These are phyloP conservation scores for Botrytis porri DNA, from an alignment of 2,329 filamentous ascomycete species.

Conservation along the genomic window DNA sequence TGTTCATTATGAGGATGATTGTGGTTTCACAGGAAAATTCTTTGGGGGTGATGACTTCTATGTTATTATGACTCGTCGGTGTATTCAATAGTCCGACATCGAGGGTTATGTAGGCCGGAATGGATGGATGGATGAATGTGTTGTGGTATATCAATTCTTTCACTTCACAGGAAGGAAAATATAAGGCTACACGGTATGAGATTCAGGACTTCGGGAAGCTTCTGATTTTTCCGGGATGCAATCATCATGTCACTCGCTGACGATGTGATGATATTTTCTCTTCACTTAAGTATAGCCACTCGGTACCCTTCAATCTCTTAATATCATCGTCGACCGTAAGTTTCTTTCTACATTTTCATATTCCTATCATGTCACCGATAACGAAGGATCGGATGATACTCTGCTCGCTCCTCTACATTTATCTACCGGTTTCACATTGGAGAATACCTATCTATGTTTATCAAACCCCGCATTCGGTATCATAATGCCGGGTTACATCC, in stretches of 20 bases:
- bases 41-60: background rate
- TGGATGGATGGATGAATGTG: background rate
- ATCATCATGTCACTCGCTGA: background rate
- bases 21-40: background rate
- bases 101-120: background rate
- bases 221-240: background rate
- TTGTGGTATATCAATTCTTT: background rate
- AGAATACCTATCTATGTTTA: background rate
- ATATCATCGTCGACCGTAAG: background rate
- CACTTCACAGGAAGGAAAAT: background rate
- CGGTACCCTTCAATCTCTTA: background rate
- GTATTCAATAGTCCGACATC: background rate
- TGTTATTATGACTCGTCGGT: background rate
- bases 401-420: no score
- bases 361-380: background rate
- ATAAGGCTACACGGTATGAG: background rate
- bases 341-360: background rate
- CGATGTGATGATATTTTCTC: background rate
- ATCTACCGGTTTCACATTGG: no score
- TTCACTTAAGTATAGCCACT: background rate
- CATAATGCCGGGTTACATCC: background rate
- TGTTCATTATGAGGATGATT: background rate
- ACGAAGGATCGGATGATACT: no score
- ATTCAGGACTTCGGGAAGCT: background rate
- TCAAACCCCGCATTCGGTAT: background rate